Conservation (phyloP, 2,329 filamentous ascomycete species). For the Fusarium udum region DNA sequence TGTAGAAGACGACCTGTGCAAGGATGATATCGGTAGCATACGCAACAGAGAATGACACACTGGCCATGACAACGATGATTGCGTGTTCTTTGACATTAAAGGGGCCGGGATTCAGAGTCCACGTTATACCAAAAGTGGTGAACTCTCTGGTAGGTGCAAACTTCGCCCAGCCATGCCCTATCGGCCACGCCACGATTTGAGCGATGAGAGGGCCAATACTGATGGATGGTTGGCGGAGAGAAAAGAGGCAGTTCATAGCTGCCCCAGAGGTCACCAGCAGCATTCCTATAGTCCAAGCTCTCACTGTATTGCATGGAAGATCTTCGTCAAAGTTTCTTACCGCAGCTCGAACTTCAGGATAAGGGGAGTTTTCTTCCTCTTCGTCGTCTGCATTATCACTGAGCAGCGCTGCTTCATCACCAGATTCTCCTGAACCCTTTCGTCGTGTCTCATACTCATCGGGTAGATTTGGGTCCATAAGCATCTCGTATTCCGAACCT, state of each 20-base stretch:
- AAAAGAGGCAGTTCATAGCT: slow-evolving; percentile 71
- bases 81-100: slow-evolving; percentile 78
- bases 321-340: slow-evolving; percentile 73
- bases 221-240: slow-evolving; percentile 69
- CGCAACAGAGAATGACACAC: slow-evolving; percentile 74
- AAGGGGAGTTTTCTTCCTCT: slow-evolving; percentile 62
- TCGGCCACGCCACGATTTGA: slow-evolving; percentile 71
- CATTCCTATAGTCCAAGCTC: slow-evolving; percentile 72
- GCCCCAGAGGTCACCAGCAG: slow-evolving; percentile 65
- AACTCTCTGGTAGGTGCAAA: slow-evolving; percentile 62
- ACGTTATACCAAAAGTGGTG: slow-evolving; percentile 61
- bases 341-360: slow-evolving; percentile 72
- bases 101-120: slow-evolving; percentile 71
- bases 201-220: slow-evolving; percentile 68
- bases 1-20: slow-evolving; percentile 76
- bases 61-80: slow-evolving; percentile 75
- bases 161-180: slow-evolving; percentile 69
- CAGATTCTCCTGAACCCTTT: slow-evolving; percentile 15
- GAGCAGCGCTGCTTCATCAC: slow-evolving; percentile 39
- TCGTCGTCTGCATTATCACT: slow-evolving; percentile 52
- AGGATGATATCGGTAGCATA: slow-evolving; percentile 80
- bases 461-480: slow-evolving; percentile 64
- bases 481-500: slow-evolving; percentile 63
- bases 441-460: slow-evolving; percentile 54
- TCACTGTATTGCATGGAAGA: slow-evolving; percentile 71